phyloP scores from a whole-genome alignment of 805 yeast species.

The Kluyveromyces dobzhanskii region DNA sequence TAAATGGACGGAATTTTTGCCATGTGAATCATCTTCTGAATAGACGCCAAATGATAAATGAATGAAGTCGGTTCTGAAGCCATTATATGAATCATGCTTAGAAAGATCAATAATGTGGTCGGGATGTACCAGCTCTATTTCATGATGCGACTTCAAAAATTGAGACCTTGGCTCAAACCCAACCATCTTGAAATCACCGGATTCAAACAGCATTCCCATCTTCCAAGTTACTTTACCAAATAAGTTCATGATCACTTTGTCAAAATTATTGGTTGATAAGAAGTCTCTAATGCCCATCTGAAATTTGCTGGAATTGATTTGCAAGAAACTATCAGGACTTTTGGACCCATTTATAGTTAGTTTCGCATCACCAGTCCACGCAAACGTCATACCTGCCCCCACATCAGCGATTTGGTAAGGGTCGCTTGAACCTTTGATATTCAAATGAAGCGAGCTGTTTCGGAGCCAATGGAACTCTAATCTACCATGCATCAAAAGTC shows the following conservation, averaged over 20 bases:
- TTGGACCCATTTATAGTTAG: slow-evolving; percentile 44
- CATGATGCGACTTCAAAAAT: slow-evolving; percentile 54
- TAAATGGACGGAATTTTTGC: slow-evolving; percentile 62
- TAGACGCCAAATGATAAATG: slow-evolving; percentile 41
- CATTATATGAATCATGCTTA: slow-evolving; percentile 51
- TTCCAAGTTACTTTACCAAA: slow-evolving; percentile 70
- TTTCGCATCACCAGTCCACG: slow-evolving; percentile 50
- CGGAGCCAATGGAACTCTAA: slow-evolving; percentile 39
- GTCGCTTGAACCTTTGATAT: slow-evolving; percentile 50
- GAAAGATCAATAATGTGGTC: slow-evolving; percentile 31
- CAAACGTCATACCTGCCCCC: slow-evolving; percentile 55
- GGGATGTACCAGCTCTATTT: slow-evolving; percentile 54
- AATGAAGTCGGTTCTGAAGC: slow-evolving; percentile 54
- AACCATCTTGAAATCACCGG: slow-evolving; percentile 36
- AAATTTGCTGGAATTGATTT: slow-evolving; percentile 48
- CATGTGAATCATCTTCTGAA: slow-evolving; percentile 27
- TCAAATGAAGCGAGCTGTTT: slow-evolving; percentile 45
- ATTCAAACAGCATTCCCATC: slow-evolving; percentile 65
- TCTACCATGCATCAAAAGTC: slow-evolving; percentile 47
- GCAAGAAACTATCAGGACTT: slow-evolving; percentile 41
- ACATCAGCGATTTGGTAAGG: slow-evolving; percentile 53
- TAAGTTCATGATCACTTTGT: slow-evolving; percentile 51
- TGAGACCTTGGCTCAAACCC: slow-evolving; percentile 37
- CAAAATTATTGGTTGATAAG: slow-evolving; percentile 23
- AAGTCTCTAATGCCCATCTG: slow-evolving; percentile 46